A percentile compares a stretch with the other conserved stretches of the same genome.
phyloP scores from a whole-genome alignment of 495 filamentous ascomycete species.

The Podospora didyma region DNA sequence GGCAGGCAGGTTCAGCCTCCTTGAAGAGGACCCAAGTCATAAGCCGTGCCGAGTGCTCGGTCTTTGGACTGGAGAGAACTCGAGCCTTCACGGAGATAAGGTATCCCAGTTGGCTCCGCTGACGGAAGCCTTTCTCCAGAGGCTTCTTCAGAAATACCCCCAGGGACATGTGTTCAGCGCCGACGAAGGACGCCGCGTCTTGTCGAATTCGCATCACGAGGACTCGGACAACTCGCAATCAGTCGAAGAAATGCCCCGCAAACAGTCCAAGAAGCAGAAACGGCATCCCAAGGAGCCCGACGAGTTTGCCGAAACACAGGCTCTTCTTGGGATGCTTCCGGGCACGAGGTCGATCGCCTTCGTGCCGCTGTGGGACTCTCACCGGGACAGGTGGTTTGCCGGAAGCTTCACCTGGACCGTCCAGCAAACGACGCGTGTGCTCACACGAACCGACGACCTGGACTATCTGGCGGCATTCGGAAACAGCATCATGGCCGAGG shows the following conservation, averaged over 20 bases:
- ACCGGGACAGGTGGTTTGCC: conserved; percentile 62
- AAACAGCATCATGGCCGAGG: conserved; percentile 57
- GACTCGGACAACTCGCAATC: neutral
- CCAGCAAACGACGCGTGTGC: conserved; percentile 33
- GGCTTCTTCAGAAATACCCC: neutral
- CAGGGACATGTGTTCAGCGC: neutral
- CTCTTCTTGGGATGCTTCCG: conserved; percentile 29
- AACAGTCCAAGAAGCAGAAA: neutral
- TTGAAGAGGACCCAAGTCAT: neutral
- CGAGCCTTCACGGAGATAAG: neutral
- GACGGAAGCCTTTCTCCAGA: neutral
- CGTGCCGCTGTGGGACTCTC: conserved; percentile 66
- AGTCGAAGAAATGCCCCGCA: neutral
- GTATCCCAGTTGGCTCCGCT: neutral
- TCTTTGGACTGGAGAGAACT: neutral
- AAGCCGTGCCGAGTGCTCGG: conserved; percentile 20
- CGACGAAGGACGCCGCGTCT: neutral
- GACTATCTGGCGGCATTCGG: conserved; percentile 49
- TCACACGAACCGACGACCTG: conserved; percentile 45
- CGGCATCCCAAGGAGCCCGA: neutral
- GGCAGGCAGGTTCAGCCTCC: neutral
- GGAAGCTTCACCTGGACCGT: conserved; percentile 62
- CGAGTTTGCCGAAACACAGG: neutral
- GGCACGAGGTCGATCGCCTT: conserved; percentile 50
- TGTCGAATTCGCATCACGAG: neutral